Base-by-base conservation (phyloP, 768 basidiomycete species). In the Lactifluus volemus region DNA sequence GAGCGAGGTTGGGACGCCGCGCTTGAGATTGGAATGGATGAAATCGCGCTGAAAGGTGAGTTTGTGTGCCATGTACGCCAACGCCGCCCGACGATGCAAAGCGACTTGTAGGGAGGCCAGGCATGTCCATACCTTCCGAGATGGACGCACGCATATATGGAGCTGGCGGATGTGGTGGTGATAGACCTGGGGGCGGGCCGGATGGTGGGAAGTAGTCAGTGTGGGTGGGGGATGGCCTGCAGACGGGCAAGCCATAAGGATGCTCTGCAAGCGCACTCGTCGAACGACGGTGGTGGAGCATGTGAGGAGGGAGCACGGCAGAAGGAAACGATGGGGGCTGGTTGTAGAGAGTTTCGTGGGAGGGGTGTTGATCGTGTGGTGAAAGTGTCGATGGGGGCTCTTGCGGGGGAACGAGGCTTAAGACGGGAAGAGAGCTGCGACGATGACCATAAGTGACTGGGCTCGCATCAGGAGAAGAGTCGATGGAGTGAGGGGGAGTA, bases 261-360 rank as follows among this genome's bases (percentile, higher is more conserved):
- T 63, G 62, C 30, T 61, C 60, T 8, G 41, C 32, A 32, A 63
- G 62, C 4, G 63, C 63, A 25, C 59, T 54, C 1, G 59, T 61
- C 15, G 59, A 63, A 44, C 63, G 63, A n/a, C 63, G 63, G 42
- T 63, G 63, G 6, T 63, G 59, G 9, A 61, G 19, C 29, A 63
- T 39, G 7, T 61, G 59, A 29, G 63, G 63, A 1, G 54, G 15
- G 3, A 61, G 15, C 17, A 63, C 59, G 3, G 53, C 42, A 19
- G 63, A 55, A 2, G 63, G 59, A 50, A 63, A 63, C 10, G 63
- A 52, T 4, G 56, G 51, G 29, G 45, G 19, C 3, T 34, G 11
- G 21, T 63, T 39, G 38, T 53, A 53, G 41, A 3, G 52, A 10
- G 12, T 53, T 19, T 63, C 51, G 11, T 62, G 45, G 4, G 59